phyloP scores from a whole-genome alignment of 1,139 yeast genomes.

The Suhomyces guaymorum region DNA sequence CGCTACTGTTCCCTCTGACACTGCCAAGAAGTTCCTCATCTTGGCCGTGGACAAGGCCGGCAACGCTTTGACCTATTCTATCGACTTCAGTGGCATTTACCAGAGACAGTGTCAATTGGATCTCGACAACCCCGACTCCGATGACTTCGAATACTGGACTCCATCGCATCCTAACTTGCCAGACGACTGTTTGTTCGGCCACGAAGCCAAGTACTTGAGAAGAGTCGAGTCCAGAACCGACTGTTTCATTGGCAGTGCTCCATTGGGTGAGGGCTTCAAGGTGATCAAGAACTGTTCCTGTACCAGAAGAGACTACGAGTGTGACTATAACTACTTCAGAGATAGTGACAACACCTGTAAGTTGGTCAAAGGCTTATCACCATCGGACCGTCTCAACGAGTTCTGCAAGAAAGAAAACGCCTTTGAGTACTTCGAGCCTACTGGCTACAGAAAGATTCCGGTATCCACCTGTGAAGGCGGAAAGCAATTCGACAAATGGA shows the following conservation, averaged over 20 bases:
- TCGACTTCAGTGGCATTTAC: constrained; percentile 73
- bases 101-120: constrained; percentile 71
- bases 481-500: constrained; percentile 60
- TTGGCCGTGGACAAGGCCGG: constrained; percentile 25
- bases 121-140: constrained; percentile 54
- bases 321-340: constrained; percentile 82
- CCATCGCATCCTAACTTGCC: constrained; percentile 67
- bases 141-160: constrained; percentile 83
- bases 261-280: constrained; percentile 61
- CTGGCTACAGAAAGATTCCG: constrained; percentile 79
- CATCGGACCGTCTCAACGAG: constrained; percentile 60
- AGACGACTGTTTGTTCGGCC: constrained; percentile 84
- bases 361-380: constrained; percentile 67
- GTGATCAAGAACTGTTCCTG: constrained; percentile 74
- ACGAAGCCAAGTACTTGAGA: constrained; percentile 73
- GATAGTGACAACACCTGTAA: constrained; percentile 84
- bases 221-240: constrained; percentile 59
- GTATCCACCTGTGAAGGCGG: constrained; percentile 79
- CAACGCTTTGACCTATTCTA: constrained; percentile 42
- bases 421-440: constrained; percentile 72
- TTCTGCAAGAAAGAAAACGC: constrained; percentile 59
- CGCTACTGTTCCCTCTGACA: constrained; percentile 89
- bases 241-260: constrained; percentile 82
- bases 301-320: constrained; percentile 85
- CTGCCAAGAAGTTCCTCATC: constrained; percentile 65